These are phyloP conservation scores for Simmondsia chinensis DNA, from an alignment of 148 eudicot genomes.

Conservation along the genomic window DNA sequence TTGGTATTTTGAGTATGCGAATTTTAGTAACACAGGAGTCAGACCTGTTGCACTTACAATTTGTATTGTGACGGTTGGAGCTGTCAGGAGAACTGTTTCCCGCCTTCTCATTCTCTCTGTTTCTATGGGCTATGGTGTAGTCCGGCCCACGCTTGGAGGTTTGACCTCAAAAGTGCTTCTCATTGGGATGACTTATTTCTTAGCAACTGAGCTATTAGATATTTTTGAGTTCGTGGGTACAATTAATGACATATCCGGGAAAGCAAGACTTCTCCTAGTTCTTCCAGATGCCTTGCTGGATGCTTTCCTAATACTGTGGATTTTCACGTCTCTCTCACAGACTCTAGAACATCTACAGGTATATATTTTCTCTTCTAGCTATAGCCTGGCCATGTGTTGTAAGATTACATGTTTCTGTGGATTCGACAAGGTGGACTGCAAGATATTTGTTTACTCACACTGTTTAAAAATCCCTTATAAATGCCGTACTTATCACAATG, in stretches of 20 bases:
- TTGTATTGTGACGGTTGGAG: constrained; percentile 91
- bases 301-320: constrained; percentile 87
- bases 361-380: constrained; percentile 5
- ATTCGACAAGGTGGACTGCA: too few species aligned
- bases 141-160: constrained; percentile 98
- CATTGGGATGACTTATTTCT: constrained; percentile 77
- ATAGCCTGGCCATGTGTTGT: too few species aligned
- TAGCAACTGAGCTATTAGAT: constrained; percentile 79
- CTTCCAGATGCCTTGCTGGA: constrained; percentile 82
- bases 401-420: too few species aligned
- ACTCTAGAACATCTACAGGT: constrained; percentile 97
- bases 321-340: constrained; percentile 91
- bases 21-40: constrained; percentile 68
- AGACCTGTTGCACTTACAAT: constrained; percentile 75
- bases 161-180: constrained; percentile 84
- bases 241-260: constrained; percentile 84
- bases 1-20: constrained; percentile 91
- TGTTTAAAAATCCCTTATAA: too few species aligned
- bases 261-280: constrained; percentile 77
- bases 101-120: constrained; percentile 81
- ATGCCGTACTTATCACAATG: too few species aligned
- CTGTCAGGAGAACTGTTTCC: constrained; percentile 70
- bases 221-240: constrained; percentile 88
- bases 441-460: too few species aligned
- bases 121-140: constrained; percentile 98